Evolutionary conservation across 139 green algal genomes (phyloP), one percentile per base, ranked within the genome.

Genomic region (Micractinium sp.): DNA sequence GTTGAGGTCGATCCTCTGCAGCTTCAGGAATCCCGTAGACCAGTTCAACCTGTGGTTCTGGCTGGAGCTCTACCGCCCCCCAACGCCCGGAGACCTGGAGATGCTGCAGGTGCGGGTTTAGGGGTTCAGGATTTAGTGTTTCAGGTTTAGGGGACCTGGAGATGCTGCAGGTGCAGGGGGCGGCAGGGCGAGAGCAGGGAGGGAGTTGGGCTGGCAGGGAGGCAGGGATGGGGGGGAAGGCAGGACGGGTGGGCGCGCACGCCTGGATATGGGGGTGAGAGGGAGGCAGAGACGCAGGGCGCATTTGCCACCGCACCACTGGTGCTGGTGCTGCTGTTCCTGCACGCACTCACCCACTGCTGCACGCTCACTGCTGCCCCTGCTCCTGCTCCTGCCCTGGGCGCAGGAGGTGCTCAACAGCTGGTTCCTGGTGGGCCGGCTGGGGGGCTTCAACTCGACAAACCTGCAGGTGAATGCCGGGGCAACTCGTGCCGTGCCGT

Each of bases 401-500:
- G 90, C 89, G 38, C 89, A 96, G 81, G 92, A 94, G 14, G 90
- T 96, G 61, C 39, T 98, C 19, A 92, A 93, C 73, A 93, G 91
- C 35, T 99, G 97, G 97, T 98, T 97, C 90, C 92, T 97, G 81
- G 56, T 99, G 39, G 97, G 97, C 41, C 97, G 97, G 85, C 86
- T 99, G 56, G 97, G 97, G 0, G 96, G 92, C 53, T 99, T 93
- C 93, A 98, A 98, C 91, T 94, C 92, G 14, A 66, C 88, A 13
- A 98, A 98, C 92, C 85, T 98, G 86, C 97, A 99, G 95, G 94
- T 35, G 29, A 29, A 56, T 56, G 47, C 47, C 9, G 47, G 47
- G 47, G 47, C 47, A n/a, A n/a, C n/a, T n/a, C 20, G 14, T 71
- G 63, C 20, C 18, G 63, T 2, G 20, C 22, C 14, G 63, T 71